These are phyloP conservation scores for Pseudovirgaria hyperparasitica DNA, from an alignment of 2,329 filamentous ascomycete genomes.

Conservation along the genomic window DNA sequence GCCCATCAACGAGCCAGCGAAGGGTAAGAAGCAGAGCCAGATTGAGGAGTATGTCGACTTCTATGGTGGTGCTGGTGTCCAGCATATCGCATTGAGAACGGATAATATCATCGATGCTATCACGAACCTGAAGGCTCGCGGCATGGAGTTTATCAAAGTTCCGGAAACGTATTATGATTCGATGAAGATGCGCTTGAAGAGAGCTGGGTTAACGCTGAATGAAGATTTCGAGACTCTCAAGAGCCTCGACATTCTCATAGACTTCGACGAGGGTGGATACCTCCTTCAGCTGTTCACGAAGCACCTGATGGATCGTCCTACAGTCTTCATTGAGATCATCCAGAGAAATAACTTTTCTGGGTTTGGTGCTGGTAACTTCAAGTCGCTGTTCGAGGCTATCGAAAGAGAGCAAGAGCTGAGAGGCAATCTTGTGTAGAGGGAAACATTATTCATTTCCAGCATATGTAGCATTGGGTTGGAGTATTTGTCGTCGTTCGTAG, in stretches of 20 bases:
- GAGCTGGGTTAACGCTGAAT: constrained; percentile 45
- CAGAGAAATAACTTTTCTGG: constrained; percentile 83
- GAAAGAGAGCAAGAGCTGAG: constrained; percentile 81
- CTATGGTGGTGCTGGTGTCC: constrained; percentile 79
- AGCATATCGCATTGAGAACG: constrained; percentile 84
- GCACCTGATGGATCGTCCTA: constrained; percentile 87
- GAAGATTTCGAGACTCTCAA: constrained; percentile 71
- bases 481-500: too few species aligned
- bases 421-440: constrained; percentile 51
- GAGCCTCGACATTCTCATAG: constrained; percentile 75
- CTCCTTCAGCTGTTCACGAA: constrained; percentile 50
- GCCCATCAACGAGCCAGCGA: constrained; percentile 94
- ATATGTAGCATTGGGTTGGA: not conserved
- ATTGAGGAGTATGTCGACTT: constrained; percentile 84
- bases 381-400: constrained; percentile 87
- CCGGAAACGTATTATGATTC: constrained; percentile 75
- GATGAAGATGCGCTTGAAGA: constrained; percentile 61
- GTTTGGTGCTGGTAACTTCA: constrained; percentile 93
- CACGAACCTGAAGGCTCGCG: constrained; percentile 64
- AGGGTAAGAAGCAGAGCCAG: constrained; percentile 81
- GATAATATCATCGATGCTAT: constrained; percentile 68
- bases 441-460: not conserved
- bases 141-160: constrained; percentile 86
- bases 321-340: constrained; percentile 94
- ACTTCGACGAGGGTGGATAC: constrained; percentile 90